Evolutionary conservation across 495 filamentous ascomycete genomes (phyloP), one percentile per base, ranked within the genome.

Genomic region (Aspergillus sclerotiicarbonarius): DNA sequence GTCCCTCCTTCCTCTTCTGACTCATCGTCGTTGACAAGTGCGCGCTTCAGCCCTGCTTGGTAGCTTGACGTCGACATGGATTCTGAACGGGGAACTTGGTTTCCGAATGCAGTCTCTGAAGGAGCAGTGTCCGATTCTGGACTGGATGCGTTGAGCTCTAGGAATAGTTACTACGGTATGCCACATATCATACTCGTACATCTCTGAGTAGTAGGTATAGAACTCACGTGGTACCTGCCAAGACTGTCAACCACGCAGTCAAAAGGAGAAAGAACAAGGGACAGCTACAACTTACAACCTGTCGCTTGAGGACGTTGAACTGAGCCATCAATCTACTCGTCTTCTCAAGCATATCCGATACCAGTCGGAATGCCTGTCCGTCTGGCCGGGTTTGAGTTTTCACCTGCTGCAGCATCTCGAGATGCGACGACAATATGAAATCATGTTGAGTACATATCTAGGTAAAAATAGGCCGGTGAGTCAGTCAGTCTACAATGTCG

Each of bases 391-490:
- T 37, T 25, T 69, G 63, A 0, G 16, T 39, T 55, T 71, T 65
- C 9, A 74, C 68, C 44, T 55, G 53, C 9, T 70, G 54, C 6
- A 77, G 63, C 61, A 76, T 63, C 13, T 66, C 62, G 0, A 76
- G 47, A 58, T 79, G 76, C 4, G 71, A 71, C 15, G 60, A 50
- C 2, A 79, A 67, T 19, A 73, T 58, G 7, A 46, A 60, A 12
- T 73, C 69, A 59, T 77, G 74, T 20, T 65, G 70, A 6, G 72
- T 47, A 55, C 72, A 76, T 8, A 76, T 60, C 73, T 76, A 49
- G 31, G 20, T 35, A 21, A 47, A n/a, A 46, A 48, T 6, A 32
- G 29, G 19, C 0, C 35, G 2, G 15, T n/a, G n/a, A n/a, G 9
- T 52, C 3, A 43, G 15, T n/a, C 18, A 4, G n/a, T 35, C 15